Percentiles rank a stretch among this genome's conserved stretches.
phyloP scores from a whole-genome alignment of 2,329 filamentous ascomycete genomes.

The Hypoxylon sp. region DNA sequence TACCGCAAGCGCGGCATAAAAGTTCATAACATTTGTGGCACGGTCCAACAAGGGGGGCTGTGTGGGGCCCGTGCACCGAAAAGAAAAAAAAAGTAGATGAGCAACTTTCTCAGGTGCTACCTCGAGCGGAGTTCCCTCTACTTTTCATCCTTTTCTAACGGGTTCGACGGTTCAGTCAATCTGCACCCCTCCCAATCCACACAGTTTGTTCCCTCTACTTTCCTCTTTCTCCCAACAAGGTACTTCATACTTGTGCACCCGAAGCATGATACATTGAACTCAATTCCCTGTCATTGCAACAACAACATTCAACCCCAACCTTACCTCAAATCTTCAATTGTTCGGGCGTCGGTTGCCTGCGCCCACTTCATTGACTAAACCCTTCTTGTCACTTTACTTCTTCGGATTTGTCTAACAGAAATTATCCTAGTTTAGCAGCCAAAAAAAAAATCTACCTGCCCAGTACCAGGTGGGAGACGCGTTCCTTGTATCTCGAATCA shows the following conservation, averaged over 20 bases:
- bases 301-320: conserved; percentile 37
- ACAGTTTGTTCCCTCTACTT: conserved; percentile 47
- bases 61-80: conserved; percentile 30
- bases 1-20: conserved; percentile 28
- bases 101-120: conserved; percentile 34
- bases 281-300: conserved; percentile 43
- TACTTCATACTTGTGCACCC: conserved; percentile 41
- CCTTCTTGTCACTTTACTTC: conserved; percentile 36
- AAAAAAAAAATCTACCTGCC: conserved; percentile 19
- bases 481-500: conserved; percentile 38
- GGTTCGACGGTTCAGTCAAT: conserved; percentile 31
- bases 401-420: conserved; percentile 32
- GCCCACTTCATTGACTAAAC: conserved; percentile 36
- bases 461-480: conserved; percentile 38
- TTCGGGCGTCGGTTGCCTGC: conserved; percentile 4
- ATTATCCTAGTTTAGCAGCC: conserved; percentile 23
- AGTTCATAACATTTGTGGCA: conserved; percentile 22
- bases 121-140: conserved; percentile 36
- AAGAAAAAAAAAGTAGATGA: conserved; percentile 18
- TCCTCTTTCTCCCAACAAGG: conserved; percentile 34
- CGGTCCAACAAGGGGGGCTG: conserved; percentile 27
- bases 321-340: conserved; percentile 16
- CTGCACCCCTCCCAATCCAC: conserved; percentile 41
- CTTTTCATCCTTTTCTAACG: conserved; percentile 17
- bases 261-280: conserved; percentile 37